Conservation (phyloP, 495 filamentous ascomycete genomes). For the Annulohypoxylon stygium region DNA sequence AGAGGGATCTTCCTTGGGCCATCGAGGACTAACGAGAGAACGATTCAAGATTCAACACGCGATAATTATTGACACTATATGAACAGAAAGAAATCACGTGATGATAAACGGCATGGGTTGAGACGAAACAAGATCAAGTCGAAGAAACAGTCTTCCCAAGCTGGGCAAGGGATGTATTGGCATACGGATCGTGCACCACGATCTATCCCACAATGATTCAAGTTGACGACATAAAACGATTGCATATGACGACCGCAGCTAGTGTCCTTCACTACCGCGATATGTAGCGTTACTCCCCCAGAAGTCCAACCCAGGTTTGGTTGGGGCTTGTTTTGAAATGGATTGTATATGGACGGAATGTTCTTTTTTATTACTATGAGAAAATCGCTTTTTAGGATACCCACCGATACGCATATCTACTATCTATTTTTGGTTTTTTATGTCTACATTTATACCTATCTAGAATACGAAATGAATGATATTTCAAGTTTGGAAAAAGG, state of each 20-base stretch:
- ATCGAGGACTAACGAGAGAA: slow-evolving; percentile 47
- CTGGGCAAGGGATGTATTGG: slow-evolving; percentile 19
- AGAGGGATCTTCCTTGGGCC: slow-evolving; percentile 83
- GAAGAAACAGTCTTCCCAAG: slow-evolving; percentile 13
- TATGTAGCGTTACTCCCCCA: slow-evolving; percentile 8
- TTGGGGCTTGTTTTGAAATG: slow-evolving; percentile 15
- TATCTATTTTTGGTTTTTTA: slow-evolving; percentile 5
- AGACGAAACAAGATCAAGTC: slow-evolving; percentile 18
- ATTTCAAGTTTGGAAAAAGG: not conserved
- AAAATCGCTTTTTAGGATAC: slow-evolving; percentile 37
- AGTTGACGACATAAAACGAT: slow-evolving; percentile 1
- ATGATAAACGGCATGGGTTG: not conserved
- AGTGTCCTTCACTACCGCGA: not conserved
- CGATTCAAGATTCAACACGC: not conserved
- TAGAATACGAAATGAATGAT: slow-evolving; percentile 9
- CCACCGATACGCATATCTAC: slow-evolving; percentile 35
- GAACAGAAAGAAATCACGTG: slow-evolving; percentile 23
- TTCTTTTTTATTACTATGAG: slow-evolving; percentile 26
- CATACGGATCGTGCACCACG: not conserved
- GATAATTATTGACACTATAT: not conserved
- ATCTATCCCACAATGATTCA: not conserved
- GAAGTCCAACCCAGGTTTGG: slow-evolving; percentile 27
- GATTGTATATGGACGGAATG: slow-evolving; percentile 35
- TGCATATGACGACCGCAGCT: slow-evolving; percentile 3
- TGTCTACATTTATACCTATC: slow-evolving; percentile 7